Evolutionary conservation across 2,329 filamentous ascomycete genomes (phyloP), one percentile per base, ranked within the genome.

Genomic region (Aaosphaeria pasadenensis): DNA sequence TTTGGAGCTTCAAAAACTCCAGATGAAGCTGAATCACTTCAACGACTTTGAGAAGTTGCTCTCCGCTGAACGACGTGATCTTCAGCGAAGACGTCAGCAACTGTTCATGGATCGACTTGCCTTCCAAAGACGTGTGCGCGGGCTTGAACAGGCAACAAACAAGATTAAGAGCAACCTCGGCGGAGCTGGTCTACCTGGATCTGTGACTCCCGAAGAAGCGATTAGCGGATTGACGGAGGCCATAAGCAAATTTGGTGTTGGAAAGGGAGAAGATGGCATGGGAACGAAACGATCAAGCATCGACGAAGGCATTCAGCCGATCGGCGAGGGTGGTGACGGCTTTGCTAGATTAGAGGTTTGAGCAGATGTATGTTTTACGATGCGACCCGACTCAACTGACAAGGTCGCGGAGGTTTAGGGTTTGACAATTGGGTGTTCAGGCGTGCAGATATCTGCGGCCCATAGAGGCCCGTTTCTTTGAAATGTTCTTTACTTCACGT

Each of bases 1-100:
- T 66, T 80, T 95, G 9, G 92, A 89, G n/a, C 78, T 97, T 32
- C 87, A 96, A 66, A 99, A 99, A 74, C 85, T 97, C 53, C 91
- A 97, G 72, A 77, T 97, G 60, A 99, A 99, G 74, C 80, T 99
- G 50, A 86, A 90, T 64, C 95, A 97, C 69, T 99, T 99, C 73
- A 87, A 89, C 61, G 94, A 99, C 70, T 91, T 99, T 81, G 94
- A 99, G 72, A 82, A 88, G 13, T 86, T 96, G 40, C 79, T 99
- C 44, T 88, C 95, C 60, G 90, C 91, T 5, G 94, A 99, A 75
- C 86, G 92, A 50, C 84, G 91, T 51, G 94, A 99, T 71, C 79
- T 99, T 24, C 94, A 99, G 72, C 84, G 91, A 48, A 89, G 89
- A 38, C 85, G 92, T 30, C 91, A 97, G 70, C 89, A 96, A 69